A percentile compares a stretch with the other conserved stretches of the same genome.
Conservation (phyloP, 176 grass and related monocot species). For the Ampelocalamus luodianensis region DNA sequence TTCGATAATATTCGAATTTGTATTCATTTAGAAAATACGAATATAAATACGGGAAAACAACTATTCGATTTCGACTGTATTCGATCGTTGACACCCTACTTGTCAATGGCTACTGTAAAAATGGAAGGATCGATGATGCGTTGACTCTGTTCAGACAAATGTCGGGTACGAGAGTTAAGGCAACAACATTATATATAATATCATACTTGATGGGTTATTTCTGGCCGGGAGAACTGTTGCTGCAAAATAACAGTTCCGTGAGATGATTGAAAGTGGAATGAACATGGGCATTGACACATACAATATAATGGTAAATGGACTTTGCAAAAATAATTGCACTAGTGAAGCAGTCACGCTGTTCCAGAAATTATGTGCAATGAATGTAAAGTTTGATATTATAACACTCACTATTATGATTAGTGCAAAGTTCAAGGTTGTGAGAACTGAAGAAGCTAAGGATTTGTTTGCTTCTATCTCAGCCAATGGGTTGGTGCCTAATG, state of each 20-base stretch:
- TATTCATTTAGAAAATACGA: no score
- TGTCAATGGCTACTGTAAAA: neutral
- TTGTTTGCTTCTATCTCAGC: neutral
- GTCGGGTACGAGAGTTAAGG: neutral
- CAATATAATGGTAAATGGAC: no score
- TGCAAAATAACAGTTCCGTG: neutral
- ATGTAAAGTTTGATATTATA: neutral
- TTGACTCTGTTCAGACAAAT: conserved; percentile 3
- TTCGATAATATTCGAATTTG: no score
- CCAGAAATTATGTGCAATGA: neutral
- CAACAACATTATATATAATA: neutral
- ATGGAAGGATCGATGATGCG: neutral
- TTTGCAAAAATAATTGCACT: neutral
- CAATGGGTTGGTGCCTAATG: neutral
- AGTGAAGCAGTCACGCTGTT: neutral
- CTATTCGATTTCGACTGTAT: no score
- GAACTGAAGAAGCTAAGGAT: neutral
- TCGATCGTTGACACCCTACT: no score
- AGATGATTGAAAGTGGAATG: neutral
- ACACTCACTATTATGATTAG: neutral
- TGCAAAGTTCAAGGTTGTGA: neutral
- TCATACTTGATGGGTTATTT: conserved; percentile 26
- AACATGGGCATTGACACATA: neutral
- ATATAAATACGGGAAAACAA: no score
- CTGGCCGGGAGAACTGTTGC: neutral